Percentiles rank a stretch among this genome's conserved stretches.
Conservation (phyloP, 495 filamentous ascomycete genomes). For the Barbatosphaeria neglecta region DNA sequence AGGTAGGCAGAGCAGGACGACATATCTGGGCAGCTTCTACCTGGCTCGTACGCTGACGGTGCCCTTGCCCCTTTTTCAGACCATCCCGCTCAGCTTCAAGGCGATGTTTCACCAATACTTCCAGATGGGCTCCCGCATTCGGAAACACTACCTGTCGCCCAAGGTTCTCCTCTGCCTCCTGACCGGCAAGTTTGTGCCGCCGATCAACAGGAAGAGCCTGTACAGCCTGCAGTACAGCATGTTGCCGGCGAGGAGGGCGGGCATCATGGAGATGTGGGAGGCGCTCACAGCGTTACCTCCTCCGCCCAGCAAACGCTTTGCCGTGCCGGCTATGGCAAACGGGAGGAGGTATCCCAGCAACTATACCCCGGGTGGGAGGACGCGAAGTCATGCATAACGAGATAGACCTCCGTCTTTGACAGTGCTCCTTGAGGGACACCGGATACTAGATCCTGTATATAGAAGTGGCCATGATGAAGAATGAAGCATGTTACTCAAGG, state of each 20-base stretch:
- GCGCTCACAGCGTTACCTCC: slow-evolving; percentile 50
- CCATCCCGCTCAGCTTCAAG: slow-evolving; percentile 76
- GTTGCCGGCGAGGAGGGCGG: slow-evolving; percentile 72
- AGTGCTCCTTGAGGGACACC: too few species aligned
- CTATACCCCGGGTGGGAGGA: slow-evolving; percentile 9
- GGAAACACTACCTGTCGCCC: slow-evolving; percentile 88
- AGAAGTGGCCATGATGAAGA: too few species aligned
- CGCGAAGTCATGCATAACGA: slow-evolving; percentile 11
- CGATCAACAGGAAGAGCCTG: slow-evolving; percentile 84
- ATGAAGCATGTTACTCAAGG: too few species aligned
- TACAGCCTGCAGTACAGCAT: slow-evolving; percentile 98
- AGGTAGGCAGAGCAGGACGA: slow-evolving; percentile 35
- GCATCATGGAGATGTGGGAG: slow-evolving; percentile 77
- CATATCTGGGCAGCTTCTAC: too few species aligned
- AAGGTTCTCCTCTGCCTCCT: slow-evolving; percentile 76
- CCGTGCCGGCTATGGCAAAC: slow-evolving; percentile 13
- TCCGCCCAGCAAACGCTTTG: slow-evolving; percentile 21
- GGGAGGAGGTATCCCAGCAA: slow-evolving; percentile 13
- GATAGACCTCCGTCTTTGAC: not conserved
- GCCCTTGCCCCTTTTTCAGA: slow-evolving; percentile 40
- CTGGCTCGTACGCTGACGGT: too few species aligned
- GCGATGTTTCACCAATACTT: slow-evolving; percentile 97
- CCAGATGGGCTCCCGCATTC: slow-evolving; percentile 80
- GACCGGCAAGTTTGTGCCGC: slow-evolving; percentile 80
- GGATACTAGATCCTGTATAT: too few species aligned